phyloP scores from a whole-genome alignment of 2,329 filamentous ascomycete genomes.

The Botryosphaeria dothidea region DNA sequence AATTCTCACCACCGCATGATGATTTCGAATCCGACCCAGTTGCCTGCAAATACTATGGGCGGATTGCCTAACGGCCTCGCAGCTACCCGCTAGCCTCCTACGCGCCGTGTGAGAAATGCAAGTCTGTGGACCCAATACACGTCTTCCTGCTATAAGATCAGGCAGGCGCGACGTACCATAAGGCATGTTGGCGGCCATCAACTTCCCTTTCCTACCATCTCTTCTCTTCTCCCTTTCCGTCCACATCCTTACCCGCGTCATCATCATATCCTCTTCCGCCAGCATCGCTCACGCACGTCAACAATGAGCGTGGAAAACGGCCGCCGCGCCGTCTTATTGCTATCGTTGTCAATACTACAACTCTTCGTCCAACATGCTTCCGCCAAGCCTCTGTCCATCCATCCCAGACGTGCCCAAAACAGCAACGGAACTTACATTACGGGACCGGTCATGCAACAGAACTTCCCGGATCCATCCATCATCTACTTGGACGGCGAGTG shows the following conservation, averaged over 20 bases:
- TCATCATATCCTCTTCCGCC: too few species aligned
- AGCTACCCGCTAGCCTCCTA: not conserved
- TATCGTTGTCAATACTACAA: not conserved
- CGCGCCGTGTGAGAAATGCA: not conserved
- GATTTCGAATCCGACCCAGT: not conserved
- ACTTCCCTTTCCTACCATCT: not conserved
- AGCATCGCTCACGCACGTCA: not conserved
- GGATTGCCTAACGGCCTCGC: not conserved
- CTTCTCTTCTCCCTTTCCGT: not conserved
- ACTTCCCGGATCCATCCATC: slow-evolving; percentile 16
- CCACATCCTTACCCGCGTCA: not conserved
- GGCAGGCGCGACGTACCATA: not conserved
- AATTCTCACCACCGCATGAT: not conserved
- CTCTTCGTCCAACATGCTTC: not conserved
- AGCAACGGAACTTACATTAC: slow-evolving; percentile 4
- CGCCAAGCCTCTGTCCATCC: slow-evolving; percentile 2
- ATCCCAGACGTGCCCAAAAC: not conserved
- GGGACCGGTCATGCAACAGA: slow-evolving; percentile 6
- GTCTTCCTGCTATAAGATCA: slow-evolving; percentile 3
- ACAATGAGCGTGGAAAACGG: not conserved
- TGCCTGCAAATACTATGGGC: not conserved
- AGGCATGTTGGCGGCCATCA: not conserved
- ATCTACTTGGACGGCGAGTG: slow-evolving; percentile 1
- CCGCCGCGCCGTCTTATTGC: not conserved
- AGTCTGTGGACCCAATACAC: not conserved